phyloP scores from a whole-genome alignment of 1,284 basidiomycete genomes.

The Retiboletus flavoniger region DNA sequence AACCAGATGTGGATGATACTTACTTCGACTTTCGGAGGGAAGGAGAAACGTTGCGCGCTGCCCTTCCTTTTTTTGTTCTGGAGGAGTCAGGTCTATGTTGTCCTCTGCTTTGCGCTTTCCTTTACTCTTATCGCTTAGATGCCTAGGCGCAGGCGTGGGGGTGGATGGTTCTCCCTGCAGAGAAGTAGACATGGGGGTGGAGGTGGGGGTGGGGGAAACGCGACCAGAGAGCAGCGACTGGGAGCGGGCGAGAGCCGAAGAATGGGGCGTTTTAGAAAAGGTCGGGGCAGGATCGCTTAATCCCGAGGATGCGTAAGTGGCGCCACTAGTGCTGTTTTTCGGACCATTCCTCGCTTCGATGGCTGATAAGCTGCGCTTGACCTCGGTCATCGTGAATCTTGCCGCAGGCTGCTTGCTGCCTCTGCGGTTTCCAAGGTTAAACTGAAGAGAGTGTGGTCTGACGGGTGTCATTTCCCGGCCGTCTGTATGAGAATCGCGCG shows the following conservation, averaged over 20 bases:
- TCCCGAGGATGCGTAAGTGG: conserved; percentile 15
- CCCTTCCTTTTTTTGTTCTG: conserved; percentile 43
- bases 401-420: conserved; percentile 6
- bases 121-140: conserved; percentile 37
- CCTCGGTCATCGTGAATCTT: conserved; percentile 19
- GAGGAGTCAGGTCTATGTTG: conserved; percentile 46
- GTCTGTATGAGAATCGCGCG: conserved; percentile 10
- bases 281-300: conserved; percentile 19
- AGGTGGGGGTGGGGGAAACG: conserved; percentile 5
- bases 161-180: conserved; percentile 31
- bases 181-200: conserved; percentile 12
- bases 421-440: conserved; percentile 16
- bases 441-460: conserved; percentile 27
- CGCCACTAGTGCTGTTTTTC: conserved; percentile 17
- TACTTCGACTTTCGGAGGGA: conserved; percentile 50
- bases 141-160: conserved; percentile 34
- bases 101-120: conserved; percentile 56
- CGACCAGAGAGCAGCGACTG: conserved; percentile 17
- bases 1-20: conserved; percentile 21
- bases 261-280: conserved; percentile 13
- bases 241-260: conserved; percentile 23
- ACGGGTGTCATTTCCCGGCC: conserved; percentile 8
- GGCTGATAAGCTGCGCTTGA: conserved; percentile 29
- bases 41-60: conserved; percentile 40
- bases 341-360: conserved; percentile 20